Base-by-base conservation (phyloP, 148 eudicot genomes). In the Limonium bicolor region DNA sequence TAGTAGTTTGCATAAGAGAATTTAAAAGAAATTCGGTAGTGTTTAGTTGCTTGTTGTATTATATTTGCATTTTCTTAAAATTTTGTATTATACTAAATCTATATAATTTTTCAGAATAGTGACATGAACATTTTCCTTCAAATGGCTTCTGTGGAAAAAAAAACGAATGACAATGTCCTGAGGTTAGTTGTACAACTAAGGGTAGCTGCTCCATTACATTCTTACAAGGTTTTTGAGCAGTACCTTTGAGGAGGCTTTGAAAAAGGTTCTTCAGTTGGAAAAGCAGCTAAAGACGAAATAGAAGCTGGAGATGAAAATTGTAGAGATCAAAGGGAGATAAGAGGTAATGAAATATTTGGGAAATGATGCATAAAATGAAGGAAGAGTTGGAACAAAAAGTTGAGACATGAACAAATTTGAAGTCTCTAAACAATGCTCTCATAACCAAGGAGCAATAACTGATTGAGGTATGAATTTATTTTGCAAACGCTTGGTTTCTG, bases 141-240 rank as follows among this genome's bases (percentile, higher is more conserved):
- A 56, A 62, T 77, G 85, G 97, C 95, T 35, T 74, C 93, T 10
- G 44, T 66, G 69, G 95, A 84, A 78, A n/a, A n/a, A n/a, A n/a
- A 62, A 68, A 77, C 95, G 2, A 93, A 75, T 54, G 82, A 72
- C 52, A 77, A 85, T 72, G 77, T 84, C n/a, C 36, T 73, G 40
- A 72, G 93, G 69, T 68, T 80, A 36, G 72, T 80, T 21, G 97
- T 84, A 63, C 82, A 75, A 55, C n/a, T n/a, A n/a, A n/a, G n/a
- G n/a, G 97, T 84, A 53, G 31, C 40, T 55, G 28, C 45, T 49
- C 26, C n/a, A n/a, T n/a, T n/a, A n/a, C n/a, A n/a, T n/a, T n/a
- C n/a, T n/a, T n/a, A n/a, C n/a, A n/a, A n/a, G n/a, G n/a, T n/a
- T n/a, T 14, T 44, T 10, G 19, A 20, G 5, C 12, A 14, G 15